These are phyloP conservation scores for Phytophthora podocarpi DNA, from an alignment of 352 stramenopile species.

Conservation along the genomic window DNA sequence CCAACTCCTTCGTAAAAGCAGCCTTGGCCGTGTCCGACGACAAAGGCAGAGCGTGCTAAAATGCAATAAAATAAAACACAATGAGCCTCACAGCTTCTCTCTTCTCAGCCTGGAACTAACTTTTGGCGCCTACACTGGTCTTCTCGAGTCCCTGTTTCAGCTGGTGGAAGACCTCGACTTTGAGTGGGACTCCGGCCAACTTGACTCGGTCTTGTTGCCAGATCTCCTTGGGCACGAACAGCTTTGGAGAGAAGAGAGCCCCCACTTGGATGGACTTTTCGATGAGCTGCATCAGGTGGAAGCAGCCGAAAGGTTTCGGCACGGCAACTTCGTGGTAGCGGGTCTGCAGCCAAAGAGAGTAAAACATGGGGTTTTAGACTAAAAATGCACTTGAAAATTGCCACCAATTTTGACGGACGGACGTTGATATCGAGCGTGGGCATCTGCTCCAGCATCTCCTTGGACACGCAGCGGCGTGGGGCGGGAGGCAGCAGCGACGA, in stretches of 20 bases:
- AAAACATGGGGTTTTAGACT: neutral
- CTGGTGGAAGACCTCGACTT: constrained; percentile 67
- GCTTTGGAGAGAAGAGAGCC: constrained; percentile 68
- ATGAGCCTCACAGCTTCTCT: too few relatives aligned
- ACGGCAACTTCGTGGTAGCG: constrained; percentile 65
- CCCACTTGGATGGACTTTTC: constrained; percentile 81
- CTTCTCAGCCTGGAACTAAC: neutral
- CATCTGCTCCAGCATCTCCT: constrained; percentile 77
- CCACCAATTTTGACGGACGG: neutral
- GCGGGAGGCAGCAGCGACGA: constrained; percentile 27
- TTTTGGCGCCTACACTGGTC: constrained; percentile 47
- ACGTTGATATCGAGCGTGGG: constrained; percentile 68
- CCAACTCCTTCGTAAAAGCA: constrained; percentile 61
- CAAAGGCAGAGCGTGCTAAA: constrained; percentile 62
- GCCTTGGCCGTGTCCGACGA: constrained; percentile 50
- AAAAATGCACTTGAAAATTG: neutral
- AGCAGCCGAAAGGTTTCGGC: constrained; percentile 65
- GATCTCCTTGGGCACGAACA: constrained; percentile 83
- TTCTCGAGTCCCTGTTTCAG: constrained; percentile 76
- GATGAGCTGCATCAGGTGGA: constrained; percentile 83
- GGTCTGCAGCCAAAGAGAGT: constrained; percentile 40
- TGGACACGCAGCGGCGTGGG: constrained; percentile 60
- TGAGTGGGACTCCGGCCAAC: constrained; percentile 60
- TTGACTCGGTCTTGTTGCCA: constrained; percentile 79
- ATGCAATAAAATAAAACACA: neutral